Conservation (phyloP, 306 rosid species). For the Datisca glomerata region DNA sequence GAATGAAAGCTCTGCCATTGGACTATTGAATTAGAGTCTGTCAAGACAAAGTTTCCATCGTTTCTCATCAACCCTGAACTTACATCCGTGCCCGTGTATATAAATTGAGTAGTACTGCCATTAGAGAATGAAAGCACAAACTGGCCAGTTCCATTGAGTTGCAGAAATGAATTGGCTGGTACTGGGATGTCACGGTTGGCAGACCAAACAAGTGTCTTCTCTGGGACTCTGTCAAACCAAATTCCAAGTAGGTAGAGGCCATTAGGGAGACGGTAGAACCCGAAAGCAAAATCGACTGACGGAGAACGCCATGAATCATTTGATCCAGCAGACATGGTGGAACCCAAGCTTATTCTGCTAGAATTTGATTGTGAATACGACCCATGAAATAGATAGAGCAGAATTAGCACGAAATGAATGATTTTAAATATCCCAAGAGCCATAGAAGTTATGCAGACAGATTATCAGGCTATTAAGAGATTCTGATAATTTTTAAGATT, state of each 20-base stretch:
- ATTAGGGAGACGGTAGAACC: constrained; percentile 7
- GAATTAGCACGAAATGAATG: too few species aligned
- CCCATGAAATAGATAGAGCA: too few species aligned
- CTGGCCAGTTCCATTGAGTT: not conserved
- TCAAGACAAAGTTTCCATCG: constrained; percentile 23
- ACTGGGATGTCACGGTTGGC: constrained; percentile 12
- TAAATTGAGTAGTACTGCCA: constrained; percentile 2
- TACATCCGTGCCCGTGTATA: too few species aligned
- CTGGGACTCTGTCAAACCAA: constrained; percentile 10
- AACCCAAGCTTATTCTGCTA: too few species aligned
- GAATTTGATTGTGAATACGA: too few species aligned
- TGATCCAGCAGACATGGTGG: too few species aligned
- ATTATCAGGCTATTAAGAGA: too few species aligned
- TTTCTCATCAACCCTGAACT: too few species aligned
- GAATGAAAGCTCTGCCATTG: constrained; percentile 13
- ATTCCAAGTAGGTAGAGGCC: constrained; percentile 9
- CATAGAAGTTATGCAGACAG: too few species aligned
- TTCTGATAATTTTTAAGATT: too few species aligned
- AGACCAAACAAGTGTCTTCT: constrained; percentile 16
- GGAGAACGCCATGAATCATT: too few species aligned
- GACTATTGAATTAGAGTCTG: not conserved
- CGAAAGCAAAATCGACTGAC: constrained; percentile 21
- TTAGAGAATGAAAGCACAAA: not conserved
- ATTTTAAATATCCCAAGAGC: too few species aligned
- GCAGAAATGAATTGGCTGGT: not conserved